Conservation (phyloP, 2,329 filamentous ascomycete species). For the Sporothrix humicola region DNA sequence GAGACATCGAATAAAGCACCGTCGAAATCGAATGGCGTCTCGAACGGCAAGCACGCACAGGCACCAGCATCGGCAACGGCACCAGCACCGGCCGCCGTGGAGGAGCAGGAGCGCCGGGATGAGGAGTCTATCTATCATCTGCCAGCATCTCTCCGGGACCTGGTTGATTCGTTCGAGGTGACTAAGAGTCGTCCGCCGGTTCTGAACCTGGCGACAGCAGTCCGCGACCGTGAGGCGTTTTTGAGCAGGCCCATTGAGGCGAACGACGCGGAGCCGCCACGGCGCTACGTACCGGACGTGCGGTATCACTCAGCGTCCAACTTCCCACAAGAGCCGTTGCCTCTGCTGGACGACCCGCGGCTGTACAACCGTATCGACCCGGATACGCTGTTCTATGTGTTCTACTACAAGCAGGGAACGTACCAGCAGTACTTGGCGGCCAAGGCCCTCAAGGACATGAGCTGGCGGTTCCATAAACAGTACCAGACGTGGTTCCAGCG, state of each 20-base stretch:
- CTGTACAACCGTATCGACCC: slow-evolving; percentile 90
- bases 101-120: slow-evolving; percentile 54
- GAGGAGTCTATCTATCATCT: slow-evolving; percentile 93
- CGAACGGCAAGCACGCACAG: slow-evolving; percentile 55
- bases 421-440: slow-evolving; percentile 95
- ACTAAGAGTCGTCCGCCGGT: slow-evolving; percentile 73
- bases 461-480: slow-evolving; percentile 99
- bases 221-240: slow-evolving; percentile 65
- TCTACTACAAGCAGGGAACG: slow-evolving; percentile 97
- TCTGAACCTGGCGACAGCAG: slow-evolving; percentile 69
- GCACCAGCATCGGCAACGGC: slow-evolving; percentile 31
- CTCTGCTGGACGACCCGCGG: slow-evolving; percentile 88
- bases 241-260: slow-evolving; percentile 75
- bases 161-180: slow-evolving; percentile 88
- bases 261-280: slow-evolving; percentile 79
- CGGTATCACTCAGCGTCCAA: slow-evolving; percentile 76
- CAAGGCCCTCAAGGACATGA: slow-evolving; percentile 96
- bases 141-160: slow-evolving; percentile 83
- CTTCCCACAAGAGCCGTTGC: slow-evolving; percentile 90
- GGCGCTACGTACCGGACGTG: slow-evolving; percentile 82
- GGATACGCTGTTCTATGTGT: slow-evolving; percentile 96
- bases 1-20: slow-evolving; percentile 41
- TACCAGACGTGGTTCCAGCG: slow-evolving; percentile 99
- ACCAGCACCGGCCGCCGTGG: slow-evolving; percentile 40
- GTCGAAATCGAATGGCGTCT: slow-evolving; percentile 28